phyloP scores from a whole-genome alignment of 176 grass and related monocot genomes.

The Pontederia paniculata region DNA sequence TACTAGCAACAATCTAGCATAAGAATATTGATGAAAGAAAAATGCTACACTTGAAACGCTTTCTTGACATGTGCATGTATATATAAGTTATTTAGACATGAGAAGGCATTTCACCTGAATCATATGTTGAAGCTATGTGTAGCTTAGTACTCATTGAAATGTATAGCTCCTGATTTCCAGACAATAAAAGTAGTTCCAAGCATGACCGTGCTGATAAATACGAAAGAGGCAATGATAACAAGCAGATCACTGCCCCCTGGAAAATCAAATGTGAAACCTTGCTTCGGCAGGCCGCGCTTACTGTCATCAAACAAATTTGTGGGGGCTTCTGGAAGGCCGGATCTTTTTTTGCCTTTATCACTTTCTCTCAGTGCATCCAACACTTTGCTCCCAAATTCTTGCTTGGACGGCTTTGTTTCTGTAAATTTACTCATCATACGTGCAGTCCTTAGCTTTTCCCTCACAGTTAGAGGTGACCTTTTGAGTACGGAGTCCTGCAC shows the following conservation, averaged over 20 bases:
- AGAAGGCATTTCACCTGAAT: no score
- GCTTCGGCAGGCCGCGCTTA: constrained; percentile 68
- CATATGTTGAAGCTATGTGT: no score
- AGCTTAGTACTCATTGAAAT: constrained; percentile 77
- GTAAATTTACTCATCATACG: constrained; percentile 73
- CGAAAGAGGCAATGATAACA: constrained; percentile 50
- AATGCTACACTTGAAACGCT: no score
- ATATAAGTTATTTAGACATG: no score
- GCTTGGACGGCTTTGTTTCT: constrained; percentile 37
- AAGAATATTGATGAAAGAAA: no score
- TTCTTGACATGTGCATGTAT: no score
- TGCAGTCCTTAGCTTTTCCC: constrained; percentile 70
- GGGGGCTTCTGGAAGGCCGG: constrained; percentile 62
- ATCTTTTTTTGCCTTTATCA: constrained; percentile 45
- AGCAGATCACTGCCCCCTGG: constrained; percentile 61
- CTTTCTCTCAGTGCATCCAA: constrained; percentile 63
- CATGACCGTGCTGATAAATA: constrained; percentile 79
- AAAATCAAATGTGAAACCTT: constrained; percentile 67
- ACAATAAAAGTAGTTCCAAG: constrained; percentile 72
- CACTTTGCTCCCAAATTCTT: constrained; percentile 60
- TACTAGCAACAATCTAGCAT: no score
- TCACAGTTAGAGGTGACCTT: constrained; percentile 49
- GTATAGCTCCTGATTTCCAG: constrained; percentile 87
- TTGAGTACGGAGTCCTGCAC: constrained; percentile 5
- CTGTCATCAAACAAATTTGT: constrained; percentile 79